phyloP scores from a whole-genome alignment of 1,139 yeast species.

The Taphrina deformans region DNA sequence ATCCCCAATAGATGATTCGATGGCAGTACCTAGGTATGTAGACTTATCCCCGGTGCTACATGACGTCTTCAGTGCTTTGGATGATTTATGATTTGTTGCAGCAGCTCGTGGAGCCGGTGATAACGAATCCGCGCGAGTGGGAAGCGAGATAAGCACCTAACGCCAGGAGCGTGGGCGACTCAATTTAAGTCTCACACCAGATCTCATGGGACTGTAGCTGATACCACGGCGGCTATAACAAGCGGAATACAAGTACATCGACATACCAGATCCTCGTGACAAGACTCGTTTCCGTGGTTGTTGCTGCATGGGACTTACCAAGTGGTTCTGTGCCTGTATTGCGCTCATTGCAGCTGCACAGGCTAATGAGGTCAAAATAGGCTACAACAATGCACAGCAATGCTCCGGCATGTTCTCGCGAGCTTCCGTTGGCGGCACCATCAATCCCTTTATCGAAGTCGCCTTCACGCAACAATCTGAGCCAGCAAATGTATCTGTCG shows the following conservation, averaged over 20 bases:
- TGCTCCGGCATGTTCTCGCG: slow-evolving; percentile 33
- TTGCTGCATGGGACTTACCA: neutral
- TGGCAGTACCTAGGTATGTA: too few relatives aligned
- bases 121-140: neutral
- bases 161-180: neutral
- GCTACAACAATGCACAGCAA: slow-evolving; percentile 24
- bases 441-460: slow-evolving; percentile 34
- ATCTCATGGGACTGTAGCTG: neutral
- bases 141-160: neutral
- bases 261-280: too few relatives aligned
- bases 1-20: neutral
- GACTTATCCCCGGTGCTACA: neutral
- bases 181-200: neutral
- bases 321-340: neutral
- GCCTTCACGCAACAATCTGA: slow-evolving; percentile 5
- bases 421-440: slow-evolving; percentile 29
- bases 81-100: neutral
- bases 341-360: neutral
- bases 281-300: too few relatives aligned
- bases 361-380: slow-evolving; percentile 26
- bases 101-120: neutral
- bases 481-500: slow-evolving; percentile 44
- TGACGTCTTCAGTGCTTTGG: neutral
- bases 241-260: too few relatives aligned
- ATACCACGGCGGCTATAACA: too few relatives aligned